Percentiles rank a stretch among this genome's conserved stretches.
Evolutionary conservation across 495 filamentous ascomycete species (phyloP).

Genomic region (Hyphodiscus hymeniophilus): DNA sequence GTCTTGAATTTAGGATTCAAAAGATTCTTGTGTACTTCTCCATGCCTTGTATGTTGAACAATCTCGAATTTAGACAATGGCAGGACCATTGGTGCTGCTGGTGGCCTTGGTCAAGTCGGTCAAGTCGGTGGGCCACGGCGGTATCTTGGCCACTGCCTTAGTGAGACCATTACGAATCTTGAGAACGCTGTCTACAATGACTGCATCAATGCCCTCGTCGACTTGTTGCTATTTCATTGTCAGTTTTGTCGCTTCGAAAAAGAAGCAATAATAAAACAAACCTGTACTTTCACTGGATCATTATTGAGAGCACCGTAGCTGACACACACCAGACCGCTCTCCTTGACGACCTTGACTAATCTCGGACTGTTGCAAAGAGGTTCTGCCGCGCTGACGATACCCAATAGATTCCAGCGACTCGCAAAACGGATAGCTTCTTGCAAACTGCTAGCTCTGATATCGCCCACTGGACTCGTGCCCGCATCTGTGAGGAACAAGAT

Average conservation of each 20-base stretch:
- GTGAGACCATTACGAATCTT: slow-evolving; percentile 54
- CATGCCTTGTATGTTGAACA: neutral
- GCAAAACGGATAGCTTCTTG: slow-evolving; percentile 96
- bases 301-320: slow-evolving; percentile 90
- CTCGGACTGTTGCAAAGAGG: slow-evolving; percentile 81
- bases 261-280: slow-evolving; percentile 32
- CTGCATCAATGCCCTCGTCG: slow-evolving; percentile 89
- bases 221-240: slow-evolving; percentile 61
- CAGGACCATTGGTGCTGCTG: neutral
- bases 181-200: slow-evolving; percentile 90
- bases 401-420: slow-evolving; percentile 85
- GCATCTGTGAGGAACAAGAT: slow-evolving; percentile 92
- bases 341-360: slow-evolving; percentile 93
- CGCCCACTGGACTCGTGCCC: slow-evolving; percentile 59
- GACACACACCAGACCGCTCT: slow-evolving; percentile 90
- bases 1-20: neutral
- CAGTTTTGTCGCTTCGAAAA: neutral
- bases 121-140: neutral
- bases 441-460: slow-evolving; percentile 84
- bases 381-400: slow-evolving; percentile 77
- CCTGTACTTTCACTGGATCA: slow-evolving; percentile 72
- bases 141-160: slow-evolving; percentile 15
- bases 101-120: neutral
- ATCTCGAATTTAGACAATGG: slow-evolving; percentile 1
- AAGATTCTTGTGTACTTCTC: neutral